These are phyloP conservation scores for Friedmanniomyces simplex DNA, from an alignment of 495 filamentous ascomycete genomes.

Conservation along the genomic window DNA sequence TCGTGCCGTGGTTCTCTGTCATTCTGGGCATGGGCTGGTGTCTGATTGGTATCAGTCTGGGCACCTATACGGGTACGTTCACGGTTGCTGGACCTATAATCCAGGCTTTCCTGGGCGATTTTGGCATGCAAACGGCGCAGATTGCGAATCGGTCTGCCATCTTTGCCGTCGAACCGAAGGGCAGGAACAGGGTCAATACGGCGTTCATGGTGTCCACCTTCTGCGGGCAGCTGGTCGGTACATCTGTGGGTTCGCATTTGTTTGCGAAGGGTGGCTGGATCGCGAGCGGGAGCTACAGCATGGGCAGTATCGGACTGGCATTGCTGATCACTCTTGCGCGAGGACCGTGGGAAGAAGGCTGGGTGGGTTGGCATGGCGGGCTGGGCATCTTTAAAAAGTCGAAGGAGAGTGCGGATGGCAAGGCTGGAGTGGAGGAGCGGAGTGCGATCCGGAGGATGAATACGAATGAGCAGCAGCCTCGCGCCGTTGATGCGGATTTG, in stretches of 20 bases:
- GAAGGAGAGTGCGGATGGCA: conserved; percentile 24
- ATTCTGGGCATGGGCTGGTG: conserved; percentile 49
- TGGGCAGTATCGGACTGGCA: conserved; percentile 54
- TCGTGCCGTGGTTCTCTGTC: conserved; percentile 55
- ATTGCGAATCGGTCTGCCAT: conserved; percentile 65
- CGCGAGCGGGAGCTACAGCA: conserved; percentile 53
- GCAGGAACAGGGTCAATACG: conserved; percentile 69
- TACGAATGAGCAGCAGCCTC: background rate
- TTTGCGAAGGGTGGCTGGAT: conserved; percentile 65
- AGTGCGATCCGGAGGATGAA: conserved; percentile 1
- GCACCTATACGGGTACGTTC: conserved; percentile 55
- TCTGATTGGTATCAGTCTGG: conserved; percentile 54
- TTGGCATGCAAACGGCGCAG: conserved; percentile 64
- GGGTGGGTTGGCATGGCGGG: conserved; percentile 68
- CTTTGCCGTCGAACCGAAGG: conserved; percentile 60
- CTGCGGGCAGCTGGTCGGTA: conserved; percentile 66
- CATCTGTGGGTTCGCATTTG: conserved; percentile 57
- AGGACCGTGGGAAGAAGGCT: conserved; percentile 59
- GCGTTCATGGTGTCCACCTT: conserved; percentile 71
- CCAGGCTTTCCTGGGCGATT: conserved; percentile 61
- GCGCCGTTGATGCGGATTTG: background rate
- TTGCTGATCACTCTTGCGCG: conserved; percentile 47
- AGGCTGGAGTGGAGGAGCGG: conserved; percentile 11
- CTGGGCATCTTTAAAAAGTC: conserved; percentile 40
- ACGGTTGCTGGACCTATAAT: conserved; percentile 65